Evolutionary conservation across 306 rosid species (phyloP), one percentile per base, ranked within the genome.

Genomic region (Inga oerstediana): DNA sequence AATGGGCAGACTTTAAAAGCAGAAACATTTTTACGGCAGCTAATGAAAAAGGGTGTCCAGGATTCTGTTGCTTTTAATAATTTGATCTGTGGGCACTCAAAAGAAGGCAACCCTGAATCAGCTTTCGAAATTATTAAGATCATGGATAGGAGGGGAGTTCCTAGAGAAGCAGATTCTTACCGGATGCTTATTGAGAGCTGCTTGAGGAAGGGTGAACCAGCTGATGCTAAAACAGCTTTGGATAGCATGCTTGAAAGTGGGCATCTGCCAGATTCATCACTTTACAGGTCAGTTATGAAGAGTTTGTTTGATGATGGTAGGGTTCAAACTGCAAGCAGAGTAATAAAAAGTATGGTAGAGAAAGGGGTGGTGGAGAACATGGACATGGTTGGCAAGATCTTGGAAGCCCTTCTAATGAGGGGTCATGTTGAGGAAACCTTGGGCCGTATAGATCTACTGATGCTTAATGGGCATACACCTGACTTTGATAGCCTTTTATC

Each of bases 401-500:
- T 96, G 87, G 98, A 96, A 86, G 94, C 97, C 79, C 97, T 96
- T 52, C 85, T 96, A 82, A 75, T 89, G 83, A 88, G 97, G 88
- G 98, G 99, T 75, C 99, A 93, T 58, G 93, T 90, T 39, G 99
- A 96, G 89, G 99, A 96, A 88, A 94, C 97, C 4, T 72, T 92
- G 74, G 99, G 99, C 8, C 90, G 99, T 54, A 81, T 92, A 49
- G 93, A 92, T 87, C 83, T 93, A 77, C 90, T 93, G 44, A 86
- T 88, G 93, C 89, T 65, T 0, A 89, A 74, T 56, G 95, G 92
- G 49, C 80, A 85, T 51, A 84, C 88, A 32, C 94, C 94, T 69
- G 89, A 91, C 84, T 87, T 92, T 34, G 91, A 91, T 75, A 75
- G 77, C 72, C 96, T 93, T 78, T 74, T 93, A 77, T 88, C 91